Evolutionary conservation across 2,329 filamentous ascomycete species (phyloP).

Genomic region (Sordariomycetes sp.): DNA sequence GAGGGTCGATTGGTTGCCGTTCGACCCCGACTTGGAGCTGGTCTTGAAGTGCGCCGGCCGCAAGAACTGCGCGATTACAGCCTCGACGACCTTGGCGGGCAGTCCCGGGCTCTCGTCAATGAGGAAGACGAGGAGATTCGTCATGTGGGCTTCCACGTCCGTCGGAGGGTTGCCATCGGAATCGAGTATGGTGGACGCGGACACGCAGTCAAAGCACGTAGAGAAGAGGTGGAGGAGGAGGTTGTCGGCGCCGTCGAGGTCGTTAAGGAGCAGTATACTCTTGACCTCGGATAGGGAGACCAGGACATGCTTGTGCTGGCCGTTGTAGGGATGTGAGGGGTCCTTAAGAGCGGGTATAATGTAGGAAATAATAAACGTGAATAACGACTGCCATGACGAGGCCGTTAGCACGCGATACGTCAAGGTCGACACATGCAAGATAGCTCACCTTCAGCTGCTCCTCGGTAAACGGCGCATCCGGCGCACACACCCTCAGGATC

Average conservation of each 20-base stretch:
- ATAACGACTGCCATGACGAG: constrained; percentile 62
- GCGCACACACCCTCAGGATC: constrained; percentile 83
- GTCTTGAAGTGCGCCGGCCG: constrained; percentile 56
- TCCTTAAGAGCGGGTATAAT: constrained; percentile 80
- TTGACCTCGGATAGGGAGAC: constrained; percentile 85
- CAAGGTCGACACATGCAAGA: background rate
- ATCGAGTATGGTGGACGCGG: constrained; percentile 61
- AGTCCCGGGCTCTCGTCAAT: constrained; percentile 77
- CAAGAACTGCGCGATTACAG: constrained; percentile 91
- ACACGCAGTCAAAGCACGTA: constrained; percentile 84
- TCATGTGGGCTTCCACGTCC: constrained; percentile 90
- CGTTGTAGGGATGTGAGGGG: constrained; percentile 81
- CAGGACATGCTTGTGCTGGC: constrained; percentile 85
- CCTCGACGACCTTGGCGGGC: constrained; percentile 74
- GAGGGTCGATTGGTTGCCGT: constrained; percentile 72
- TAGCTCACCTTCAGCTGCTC: constrained; percentile 72
- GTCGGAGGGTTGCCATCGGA: constrained; percentile 78
- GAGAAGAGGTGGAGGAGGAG: constrained; percentile 77
- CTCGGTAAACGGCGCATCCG: constrained; percentile 85
- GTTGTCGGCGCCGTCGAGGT: constrained; percentile 71
- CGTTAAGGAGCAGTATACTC: constrained; percentile 83
- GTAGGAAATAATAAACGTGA: constrained; percentile 73
- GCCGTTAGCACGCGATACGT: background rate
- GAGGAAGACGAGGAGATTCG: constrained; percentile 69
- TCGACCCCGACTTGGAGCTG: constrained; percentile 35